Base-by-base conservation (phyloP, 441 rosid species). In the Croton setiger region DNA sequence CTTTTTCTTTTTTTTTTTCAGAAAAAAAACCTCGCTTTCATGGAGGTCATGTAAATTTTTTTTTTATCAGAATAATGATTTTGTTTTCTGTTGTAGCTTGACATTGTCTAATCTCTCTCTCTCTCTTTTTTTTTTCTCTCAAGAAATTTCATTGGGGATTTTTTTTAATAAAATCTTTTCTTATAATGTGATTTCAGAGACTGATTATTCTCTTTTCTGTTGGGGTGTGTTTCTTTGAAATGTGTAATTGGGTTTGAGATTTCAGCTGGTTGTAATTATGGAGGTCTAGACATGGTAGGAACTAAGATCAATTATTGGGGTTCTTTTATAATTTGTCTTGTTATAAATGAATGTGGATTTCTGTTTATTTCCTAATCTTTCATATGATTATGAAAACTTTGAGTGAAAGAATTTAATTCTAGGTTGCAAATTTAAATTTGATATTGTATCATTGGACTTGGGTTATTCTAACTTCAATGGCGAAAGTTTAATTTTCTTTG, bases 41-140 rank as follows among this genome's bases (percentile, higher is more conserved):
- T 59, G 56, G 52, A 67, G n/a, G 49, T 67, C 27, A 43, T 47
- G 41, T 33, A 71, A 70, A 66, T 55, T 52, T 27, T 1, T 52
- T 67, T 58, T 51, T n/a, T n/a, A n/a, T n/a, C 55, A 14, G 17
- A 68, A 15, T 41, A 37, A 11, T 6, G 48, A 41, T 67, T 68
- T 14, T 33, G 13, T 53, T 18, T 4, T 21, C 47, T 17, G 55
- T 72, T 73, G 35, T 61, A 79, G 83, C 87, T 81, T 74, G 70
- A 21, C 72, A 64, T 64, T 70, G 72, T 72, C 60, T 74, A 27
- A 27, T 27, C 31, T 27, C 31, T 27, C 31, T 27, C 31, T 27
- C 31, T 53, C 1, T 71, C 71, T 39, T 35, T 13, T 41, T 21
- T 12, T 14, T 31, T 61, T 58, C 13, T 48, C 63, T n/a, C 31